Percentiles rank a stretch among this genome's conserved stretches.
Conservation (phyloP, 441 rosid species). For the Erodium texanum region DNA sequence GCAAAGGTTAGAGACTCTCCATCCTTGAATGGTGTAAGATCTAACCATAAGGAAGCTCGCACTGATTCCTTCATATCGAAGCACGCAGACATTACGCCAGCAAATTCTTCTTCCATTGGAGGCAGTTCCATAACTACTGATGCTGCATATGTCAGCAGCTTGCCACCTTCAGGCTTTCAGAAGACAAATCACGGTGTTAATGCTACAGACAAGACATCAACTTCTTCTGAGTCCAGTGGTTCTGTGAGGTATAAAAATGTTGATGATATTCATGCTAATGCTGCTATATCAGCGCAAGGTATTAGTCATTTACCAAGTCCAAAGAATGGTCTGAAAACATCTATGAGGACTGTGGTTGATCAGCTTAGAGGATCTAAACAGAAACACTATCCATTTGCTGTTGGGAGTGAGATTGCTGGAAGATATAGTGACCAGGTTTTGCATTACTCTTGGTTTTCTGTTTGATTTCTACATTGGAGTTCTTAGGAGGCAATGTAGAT, state of each 20-base stretch:
- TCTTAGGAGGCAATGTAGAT: not conserved
- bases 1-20: conserved; percentile 10
- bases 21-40: conserved; percentile 22
- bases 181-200: conserved; percentile 25
- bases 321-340: conserved; percentile 50
- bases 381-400: conserved; percentile 17
- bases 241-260: conserved; percentile 32
- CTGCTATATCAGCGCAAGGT: conserved; percentile 17
- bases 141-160: too few species aligned
- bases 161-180: conserved; percentile 16
- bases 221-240: conserved; percentile 15
- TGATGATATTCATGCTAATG: conserved; percentile 26
- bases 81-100: conserved; percentile 16
- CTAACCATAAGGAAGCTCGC: conserved; percentile 18
- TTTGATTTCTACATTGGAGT: conserved; percentile 6
- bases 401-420: conserved; percentile 36
- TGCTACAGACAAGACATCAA: conserved; percentile 13
- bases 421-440: conserved; percentile 57
- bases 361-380: conserved; percentile 57
- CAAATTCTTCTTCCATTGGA: too few species aligned
- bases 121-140: too few species aligned
- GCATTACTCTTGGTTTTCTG: conserved; percentile 13
- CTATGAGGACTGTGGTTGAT: conserved; percentile 57
- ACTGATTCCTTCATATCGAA: conserved; percentile 11
- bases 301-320: conserved; percentile 14